Evolutionary conservation across 306 rosid species (phyloP), one percentile per base, ranked within the genome.

Genomic region (Chamaecrista fasciculata): DNA sequence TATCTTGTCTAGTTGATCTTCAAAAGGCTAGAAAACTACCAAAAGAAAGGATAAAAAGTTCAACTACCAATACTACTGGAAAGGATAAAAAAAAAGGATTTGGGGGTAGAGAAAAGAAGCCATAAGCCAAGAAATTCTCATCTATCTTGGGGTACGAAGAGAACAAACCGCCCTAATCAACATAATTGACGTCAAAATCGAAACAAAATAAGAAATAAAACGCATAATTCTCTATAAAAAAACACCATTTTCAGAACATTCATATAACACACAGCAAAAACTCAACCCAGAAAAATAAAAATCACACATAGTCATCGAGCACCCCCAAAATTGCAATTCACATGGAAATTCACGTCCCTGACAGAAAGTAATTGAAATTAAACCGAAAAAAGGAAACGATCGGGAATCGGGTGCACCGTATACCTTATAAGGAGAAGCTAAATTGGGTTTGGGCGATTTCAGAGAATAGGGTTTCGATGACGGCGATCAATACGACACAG

Each of bases 401-500:
- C 25, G 66, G 43, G 62, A 20, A n/a, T n/a, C 15, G 19, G 75
- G 70, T n/a, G n/a, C n/a, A n/a, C n/a, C n/a, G 46, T 75, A 25
- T 20, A 76, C 77, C 77, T 29, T 40, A 20, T 46, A 59, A 28
- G 61, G 69, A 52, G 58, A 70, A 19, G 65, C 44, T 20, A 37
- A 67, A 4, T 11, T 39, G 36, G 46, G 50, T 14, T 43, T 68
- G 62, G 26, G 71, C 66, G 67, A 70, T 72, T 70, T 19, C 10
- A n/a, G 34, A 56, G 6, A 62, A 55, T 5, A 48, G 70, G 53
- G 31, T 12, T 57, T 24, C 26, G 66, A 66, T 48, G 25, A 21
- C 18, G 34, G 76, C 23, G 74, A 73, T 51, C 11, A 25, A 63
- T 50, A 67, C 50, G 28, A 50, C 25, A 81, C 29, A 46, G 75